Evolutionary conservation across 805 yeast species (phyloP).

Genomic region (Lipomyces sp.): DNA sequence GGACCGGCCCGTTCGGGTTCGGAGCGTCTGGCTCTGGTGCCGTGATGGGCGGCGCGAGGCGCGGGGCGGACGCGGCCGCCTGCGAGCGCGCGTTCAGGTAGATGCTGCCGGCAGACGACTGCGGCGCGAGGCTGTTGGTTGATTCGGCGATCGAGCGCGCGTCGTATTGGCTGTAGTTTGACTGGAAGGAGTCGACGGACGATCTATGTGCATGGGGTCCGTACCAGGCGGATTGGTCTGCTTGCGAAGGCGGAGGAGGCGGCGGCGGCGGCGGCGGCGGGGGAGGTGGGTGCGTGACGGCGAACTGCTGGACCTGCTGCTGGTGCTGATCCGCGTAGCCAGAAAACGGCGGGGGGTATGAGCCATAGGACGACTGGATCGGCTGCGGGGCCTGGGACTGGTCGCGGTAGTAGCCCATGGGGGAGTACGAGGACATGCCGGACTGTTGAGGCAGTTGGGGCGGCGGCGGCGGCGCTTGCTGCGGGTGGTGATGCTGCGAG

Average conservation of each 20-base stretch:
- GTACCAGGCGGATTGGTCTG: background rate
- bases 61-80: slow-evolving; percentile 14
- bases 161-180: background rate
- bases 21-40: slow-evolving; percentile 18
- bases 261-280: slow-evolving; percentile 1
- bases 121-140: background rate
- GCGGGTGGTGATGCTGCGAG: background rate
- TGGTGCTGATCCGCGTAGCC: slow-evolving; percentile 3
- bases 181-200: background rate
- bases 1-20: slow-evolving; percentile 28
- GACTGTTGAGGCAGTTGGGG: no score
- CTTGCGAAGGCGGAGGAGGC: slow-evolving; percentile 1
- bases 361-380: background rate
- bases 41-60: slow-evolving; percentile 23
- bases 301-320: slow-evolving; percentile 1
- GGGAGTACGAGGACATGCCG: no score
- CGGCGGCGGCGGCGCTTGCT: slow-evolving; percentile 4
- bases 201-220: background rate
- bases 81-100: slow-evolving; percentile 7
- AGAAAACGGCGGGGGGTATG: background rate
- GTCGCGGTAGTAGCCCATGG: background rate
- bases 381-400: background rate
- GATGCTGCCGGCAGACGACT: slow-evolving; percentile 2
- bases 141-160: background rate
- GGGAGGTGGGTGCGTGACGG: background rate